Percentiles rank a stretch among this genome's conserved stretches.
These are phyloP conservation scores for Pisolithus tinctorius DNA, from an alignment of 768 basidiomycete species.

Conservation along the genomic window DNA sequence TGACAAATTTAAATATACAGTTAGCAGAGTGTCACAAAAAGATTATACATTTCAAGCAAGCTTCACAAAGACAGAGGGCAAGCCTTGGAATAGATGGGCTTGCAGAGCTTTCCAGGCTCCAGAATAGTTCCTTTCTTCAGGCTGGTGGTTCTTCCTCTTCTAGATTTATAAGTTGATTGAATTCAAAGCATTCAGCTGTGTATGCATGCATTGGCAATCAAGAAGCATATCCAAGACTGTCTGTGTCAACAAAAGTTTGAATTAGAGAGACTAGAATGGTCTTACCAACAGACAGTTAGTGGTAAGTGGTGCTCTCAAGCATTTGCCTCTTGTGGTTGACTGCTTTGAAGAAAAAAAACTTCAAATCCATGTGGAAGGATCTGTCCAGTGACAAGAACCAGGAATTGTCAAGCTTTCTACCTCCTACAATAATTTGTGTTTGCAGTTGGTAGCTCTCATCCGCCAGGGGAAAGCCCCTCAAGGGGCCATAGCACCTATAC, in stretches of 20 bases:
- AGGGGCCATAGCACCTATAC: constrained; percentile 15
- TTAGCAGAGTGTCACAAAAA: neutral
- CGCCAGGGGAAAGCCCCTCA: constrained; percentile 13
- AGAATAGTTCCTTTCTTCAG: constrained; percentile 8
- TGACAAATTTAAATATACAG: neutral
- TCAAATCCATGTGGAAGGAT: constrained; percentile 19
- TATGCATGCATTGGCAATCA: no score
- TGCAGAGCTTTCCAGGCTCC: neutral
- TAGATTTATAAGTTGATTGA: no score
- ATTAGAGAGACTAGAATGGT: no score
- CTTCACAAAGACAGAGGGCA: neutral
- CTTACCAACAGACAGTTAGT: no score
- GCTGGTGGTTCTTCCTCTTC: neutral
- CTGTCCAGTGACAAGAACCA: constrained; percentile 21
- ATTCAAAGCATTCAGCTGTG: no score
- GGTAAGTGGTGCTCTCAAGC: no score
- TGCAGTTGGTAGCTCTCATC: constrained; percentile 16
- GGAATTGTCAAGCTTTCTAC: constrained; percentile 17
- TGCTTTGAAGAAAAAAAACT: constrained; percentile 17
- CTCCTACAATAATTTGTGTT: constrained; percentile 25
- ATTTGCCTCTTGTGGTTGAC: neutral
- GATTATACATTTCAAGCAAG: neutral
- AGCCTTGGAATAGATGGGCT: no score
- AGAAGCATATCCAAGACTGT: no score
- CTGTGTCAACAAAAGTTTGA: no score